Percentiles rank a stretch among this genome's conserved stretches.
These are phyloP conservation scores for Dioscorea alata DNA, from an alignment of 106 monocot genomes.

Conservation along the genomic window DNA sequence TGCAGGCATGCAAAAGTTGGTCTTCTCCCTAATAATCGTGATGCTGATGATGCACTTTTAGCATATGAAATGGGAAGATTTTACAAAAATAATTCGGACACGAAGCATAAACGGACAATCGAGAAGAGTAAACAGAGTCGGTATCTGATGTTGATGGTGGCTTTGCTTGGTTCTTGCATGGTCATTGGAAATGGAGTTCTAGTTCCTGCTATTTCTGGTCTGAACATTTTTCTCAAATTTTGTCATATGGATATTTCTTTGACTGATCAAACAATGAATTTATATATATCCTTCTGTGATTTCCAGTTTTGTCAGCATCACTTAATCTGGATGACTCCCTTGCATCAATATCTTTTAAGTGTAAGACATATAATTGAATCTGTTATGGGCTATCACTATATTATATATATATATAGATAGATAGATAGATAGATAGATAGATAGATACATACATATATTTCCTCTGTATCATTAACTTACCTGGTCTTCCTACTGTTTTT, in stretches of 20 bases:
- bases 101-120: neutral
- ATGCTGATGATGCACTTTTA: slow-evolving; percentile 1
- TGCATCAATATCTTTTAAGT: neutral
- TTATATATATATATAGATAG: too few relatives aligned
- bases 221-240: neutral
- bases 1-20: slow-evolving; percentile 21
- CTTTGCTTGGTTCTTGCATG: slow-evolving; percentile 20
- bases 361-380: neutral
- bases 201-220: slow-evolving; percentile 23
- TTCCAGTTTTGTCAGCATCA: slow-evolving; percentile 13
- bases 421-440: too few relatives aligned
- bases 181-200: slow-evolving; percentile 24
- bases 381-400: too few relatives aligned
- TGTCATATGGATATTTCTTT: too few relatives aligned
- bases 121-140: slow-evolving; percentile 7
- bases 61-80: slow-evolving; percentile 1
- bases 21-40: slow-evolving; percentile 6
- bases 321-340: slow-evolving; percentile 1
- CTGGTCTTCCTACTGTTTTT: neutral
- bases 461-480: too few relatives aligned
- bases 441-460: too few relatives aligned
- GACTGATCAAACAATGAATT: too few relatives aligned
- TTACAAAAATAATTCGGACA: neutral
- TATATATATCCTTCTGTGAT: neutral
- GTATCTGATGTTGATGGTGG: slow-evolving; percentile 19